Percentiles rank a stretch among this genome's conserved stretches.
These are phyloP conservation scores for Hamamelis virginiana DNA, from an alignment of 164 flowering plant genomes.

Conservation along the genomic window DNA sequence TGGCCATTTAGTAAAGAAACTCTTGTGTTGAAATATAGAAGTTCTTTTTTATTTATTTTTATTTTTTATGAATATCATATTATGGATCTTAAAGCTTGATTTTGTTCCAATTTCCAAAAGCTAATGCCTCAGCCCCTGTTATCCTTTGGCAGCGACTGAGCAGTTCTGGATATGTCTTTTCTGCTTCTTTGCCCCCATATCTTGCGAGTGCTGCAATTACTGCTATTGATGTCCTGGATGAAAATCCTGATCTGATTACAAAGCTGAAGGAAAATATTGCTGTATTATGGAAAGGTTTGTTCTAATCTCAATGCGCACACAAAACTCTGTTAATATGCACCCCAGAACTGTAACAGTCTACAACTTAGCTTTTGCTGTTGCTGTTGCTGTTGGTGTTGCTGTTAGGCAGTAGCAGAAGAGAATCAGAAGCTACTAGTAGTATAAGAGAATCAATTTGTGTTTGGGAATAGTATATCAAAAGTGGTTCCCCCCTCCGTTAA, in stretches of 20 bases:
- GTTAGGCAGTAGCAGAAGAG: no score
- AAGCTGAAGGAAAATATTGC: constrained; percentile 62
- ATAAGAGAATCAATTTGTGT: no score
- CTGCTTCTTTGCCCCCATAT: constrained; percentile 98
- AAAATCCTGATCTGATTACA: constrained; percentile 48
- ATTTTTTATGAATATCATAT: not conserved
- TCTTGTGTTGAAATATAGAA: not conserved
- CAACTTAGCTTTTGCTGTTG: no score
- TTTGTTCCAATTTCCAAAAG: constrained; percentile 1
- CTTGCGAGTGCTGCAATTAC: constrained; percentile 87
- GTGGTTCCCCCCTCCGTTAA: no score
- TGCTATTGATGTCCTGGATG: constrained; percentile 65
- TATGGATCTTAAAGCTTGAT: not conserved
- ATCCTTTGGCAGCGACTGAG: constrained; percentile 70
- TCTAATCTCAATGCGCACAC: not conserved
- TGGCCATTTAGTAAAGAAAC: not conserved
- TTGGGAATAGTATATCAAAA: no score
- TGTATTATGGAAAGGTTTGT: constrained; percentile 66
- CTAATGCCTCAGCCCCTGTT: constrained; percentile 7
- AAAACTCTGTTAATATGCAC: not conserved
- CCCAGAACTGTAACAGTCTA: not conserved
- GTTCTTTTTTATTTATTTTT: no score
- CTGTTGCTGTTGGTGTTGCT: no score
- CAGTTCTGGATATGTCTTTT: constrained; percentile 97
- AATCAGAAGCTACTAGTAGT: no score